Percentiles rank a stretch among this genome's conserved stretches.
Conservation (phyloP, 208 protist genomes). For the Trypanosoma caninum region DNA sequence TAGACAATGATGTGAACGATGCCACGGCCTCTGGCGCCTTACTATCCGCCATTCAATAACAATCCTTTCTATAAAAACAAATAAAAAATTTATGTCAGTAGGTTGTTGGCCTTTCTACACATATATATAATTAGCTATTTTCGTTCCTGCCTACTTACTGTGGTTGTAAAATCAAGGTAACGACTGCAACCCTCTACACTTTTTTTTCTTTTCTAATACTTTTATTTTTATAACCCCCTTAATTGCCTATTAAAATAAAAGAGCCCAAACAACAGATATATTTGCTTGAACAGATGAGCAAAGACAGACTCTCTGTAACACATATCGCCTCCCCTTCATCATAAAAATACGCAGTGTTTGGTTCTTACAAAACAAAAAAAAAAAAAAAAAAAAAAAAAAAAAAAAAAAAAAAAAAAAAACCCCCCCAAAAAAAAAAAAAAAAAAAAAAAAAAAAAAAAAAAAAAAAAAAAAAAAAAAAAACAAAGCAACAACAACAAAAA, state of each 20-base stretch:
- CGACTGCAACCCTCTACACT: not conserved
- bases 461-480: constrained; percentile 5
- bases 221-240: too few relatives aligned
- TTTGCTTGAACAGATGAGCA: too few relatives aligned
- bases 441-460: constrained; percentile 13
- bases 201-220: constrained; percentile 2
- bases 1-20: not conserved
- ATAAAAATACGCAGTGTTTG: not conserved
- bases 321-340: too few relatives aligned
- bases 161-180: not conserved
- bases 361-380: not conserved
- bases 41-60: not conserved
- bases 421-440: not conserved
- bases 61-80: too few relatives aligned
- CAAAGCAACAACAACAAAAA: not conserved
- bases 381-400: not conserved
- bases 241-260: too few relatives aligned
- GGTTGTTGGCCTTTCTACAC: not conserved
- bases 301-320: too few relatives aligned
- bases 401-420: not conserved
- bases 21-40: not conserved
- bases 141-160: not conserved
- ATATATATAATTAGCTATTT: not conserved
- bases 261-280: too few relatives aligned
- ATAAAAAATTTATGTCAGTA: too few relatives aligned